Percentiles rank a stretch among this genome's conserved stretches.
Evolutionary conservation across 192 early-diverging fungal species (phyloP).

Genomic region (Coemansia sp.): DNA sequence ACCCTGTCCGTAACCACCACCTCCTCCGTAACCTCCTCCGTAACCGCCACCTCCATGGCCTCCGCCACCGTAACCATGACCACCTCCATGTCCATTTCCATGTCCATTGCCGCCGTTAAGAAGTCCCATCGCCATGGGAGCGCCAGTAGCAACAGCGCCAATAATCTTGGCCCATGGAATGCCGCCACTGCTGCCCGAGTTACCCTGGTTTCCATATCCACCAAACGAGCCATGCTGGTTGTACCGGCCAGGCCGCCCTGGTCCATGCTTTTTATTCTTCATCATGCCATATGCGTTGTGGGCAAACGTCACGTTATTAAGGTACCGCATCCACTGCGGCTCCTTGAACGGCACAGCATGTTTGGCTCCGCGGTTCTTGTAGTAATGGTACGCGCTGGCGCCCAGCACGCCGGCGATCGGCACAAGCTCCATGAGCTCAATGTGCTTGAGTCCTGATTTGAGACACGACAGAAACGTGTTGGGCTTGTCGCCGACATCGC

Average conservation of each 20-base stretch:
- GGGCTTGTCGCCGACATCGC: conserved; percentile 11
- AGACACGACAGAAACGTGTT: conserved; percentile 33
- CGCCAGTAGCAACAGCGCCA: conserved; percentile 20
- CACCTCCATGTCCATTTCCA: conserved; percentile 3
- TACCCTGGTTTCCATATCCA: background rate
- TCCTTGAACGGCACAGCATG: conserved; percentile 22
- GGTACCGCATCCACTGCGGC: conserved; percentile 35
- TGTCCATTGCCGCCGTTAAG: background rate
- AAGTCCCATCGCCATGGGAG: background rate
- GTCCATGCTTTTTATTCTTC: background rate
- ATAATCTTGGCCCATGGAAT: conserved; percentile 27
- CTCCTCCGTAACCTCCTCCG: conserved; percentile 50
- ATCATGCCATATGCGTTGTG: conserved; percentile 24
- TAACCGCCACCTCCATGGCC: conserved; percentile 41
- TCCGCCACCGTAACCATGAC: background rate
- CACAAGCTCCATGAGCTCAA: conserved; percentile 21
- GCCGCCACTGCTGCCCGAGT: conserved; percentile 8
- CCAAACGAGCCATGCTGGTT: background rate
- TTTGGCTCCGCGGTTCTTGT: conserved; percentile 15
- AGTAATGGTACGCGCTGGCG: conserved; percentile 36
- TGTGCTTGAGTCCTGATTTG: conserved; percentile 32
- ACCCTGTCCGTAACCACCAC: conserved; percentile 47
- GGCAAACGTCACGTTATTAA: conserved; percentile 25
- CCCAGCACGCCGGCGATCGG: conserved; percentile 35
- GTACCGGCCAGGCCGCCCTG: background rate